phyloP scores from a whole-genome alignment of 2,329 filamentous ascomycete genomes.

The Sporothrix globosa region DNA sequence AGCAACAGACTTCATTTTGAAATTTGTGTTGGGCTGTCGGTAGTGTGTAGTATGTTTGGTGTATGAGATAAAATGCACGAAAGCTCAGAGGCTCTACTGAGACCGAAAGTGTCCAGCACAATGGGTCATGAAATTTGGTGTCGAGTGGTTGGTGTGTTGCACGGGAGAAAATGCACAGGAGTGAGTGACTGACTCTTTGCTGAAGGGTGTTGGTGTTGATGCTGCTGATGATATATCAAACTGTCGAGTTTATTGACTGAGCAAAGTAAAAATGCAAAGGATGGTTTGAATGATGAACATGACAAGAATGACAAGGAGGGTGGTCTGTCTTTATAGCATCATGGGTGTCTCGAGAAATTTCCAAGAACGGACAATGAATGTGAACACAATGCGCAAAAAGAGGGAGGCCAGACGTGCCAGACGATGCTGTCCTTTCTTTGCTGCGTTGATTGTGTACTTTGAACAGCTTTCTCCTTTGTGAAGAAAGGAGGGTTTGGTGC shows the following conservation, averaged over 20 bases:
- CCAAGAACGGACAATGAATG: slow-evolving; percentile 20
- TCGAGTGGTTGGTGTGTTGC: not conserved
- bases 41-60: not conserved
- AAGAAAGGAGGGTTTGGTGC: slow-evolving; percentile 1
- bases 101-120: slow-evolving; percentile 25
- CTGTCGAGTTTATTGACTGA: not conserved
- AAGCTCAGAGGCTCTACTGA: not conserved
- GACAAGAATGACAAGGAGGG: slow-evolving; percentile 8
- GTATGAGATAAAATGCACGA: not conserved
- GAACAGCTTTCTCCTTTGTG: not conserved
- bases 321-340: slow-evolving; percentile 27
- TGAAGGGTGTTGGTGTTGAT: not conserved
- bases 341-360: slow-evolving; percentile 16
- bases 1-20: slow-evolving; percentile 30
- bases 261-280: not conserved
- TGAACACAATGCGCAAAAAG: slow-evolving; percentile 25
- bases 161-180: not conserved
- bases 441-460: slow-evolving; percentile 10
- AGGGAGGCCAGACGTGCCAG: slow-evolving; percentile 33
- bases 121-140: slow-evolving; percentile 3
- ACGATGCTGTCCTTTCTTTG: slow-evolving; percentile 26
- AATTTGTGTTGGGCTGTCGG: not conserved
- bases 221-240: not conserved
- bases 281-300: slow-evolving; percentile 4
- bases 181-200: slow-evolving; percentile 11